A percentile compares a stretch with the other conserved stretches of the same genome.
These are phyloP conservation scores for Hibiscus mutabilis DNA, from an alignment of 345 rosid species.

Conservation along the genomic window DNA sequence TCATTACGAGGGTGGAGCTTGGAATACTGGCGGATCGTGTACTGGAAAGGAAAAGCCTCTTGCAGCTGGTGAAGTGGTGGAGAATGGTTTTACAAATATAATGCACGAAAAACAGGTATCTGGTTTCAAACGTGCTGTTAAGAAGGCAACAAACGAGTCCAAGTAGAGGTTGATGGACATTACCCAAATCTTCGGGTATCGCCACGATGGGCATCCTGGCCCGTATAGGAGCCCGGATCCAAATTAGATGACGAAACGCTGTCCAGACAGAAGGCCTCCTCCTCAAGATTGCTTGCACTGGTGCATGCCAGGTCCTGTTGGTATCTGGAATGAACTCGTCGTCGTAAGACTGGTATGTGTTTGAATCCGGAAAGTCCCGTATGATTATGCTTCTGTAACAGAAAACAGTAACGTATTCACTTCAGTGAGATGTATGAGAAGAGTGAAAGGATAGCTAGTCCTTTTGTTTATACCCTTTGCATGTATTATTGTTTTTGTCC, in stretches of 20 bases:
- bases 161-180: conserved; percentile 80
- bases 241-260: conserved; percentile 66
- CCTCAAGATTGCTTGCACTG: conserved; percentile 98
- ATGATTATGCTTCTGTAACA: conserved; percentile 2
- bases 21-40: conserved; percentile 98
- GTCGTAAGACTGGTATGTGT: conserved; percentile 8
- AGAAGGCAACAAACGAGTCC: conserved; percentile 35
- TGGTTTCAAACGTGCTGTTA: conserved; percentile 49
- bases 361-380: neutral
- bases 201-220: conserved; percentile 97
- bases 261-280: conserved; percentile 79
- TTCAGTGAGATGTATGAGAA: conserved; percentile 11
- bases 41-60: conserved; percentile 82
- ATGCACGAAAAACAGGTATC: conserved; percentile 81
- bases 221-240: conserved; percentile 88
- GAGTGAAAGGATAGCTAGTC: conserved; percentile 5
- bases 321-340: conserved; percentile 73
- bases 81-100: conserved; percentile 66
- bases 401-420: neutral
- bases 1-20: conserved; percentile 95
- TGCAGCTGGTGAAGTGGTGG: conserved; percentile 48
- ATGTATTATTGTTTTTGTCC: neutral
- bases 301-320: conserved; percentile 99
- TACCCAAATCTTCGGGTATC: conserved; percentile 70
- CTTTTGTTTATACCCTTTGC: neutral